A percentile compares a stretch with the other conserved stretches of the same genome.
phyloP scores from a whole-genome alignment of 1,284 basidiomycete species.

The Ustilago loliicola region DNA sequence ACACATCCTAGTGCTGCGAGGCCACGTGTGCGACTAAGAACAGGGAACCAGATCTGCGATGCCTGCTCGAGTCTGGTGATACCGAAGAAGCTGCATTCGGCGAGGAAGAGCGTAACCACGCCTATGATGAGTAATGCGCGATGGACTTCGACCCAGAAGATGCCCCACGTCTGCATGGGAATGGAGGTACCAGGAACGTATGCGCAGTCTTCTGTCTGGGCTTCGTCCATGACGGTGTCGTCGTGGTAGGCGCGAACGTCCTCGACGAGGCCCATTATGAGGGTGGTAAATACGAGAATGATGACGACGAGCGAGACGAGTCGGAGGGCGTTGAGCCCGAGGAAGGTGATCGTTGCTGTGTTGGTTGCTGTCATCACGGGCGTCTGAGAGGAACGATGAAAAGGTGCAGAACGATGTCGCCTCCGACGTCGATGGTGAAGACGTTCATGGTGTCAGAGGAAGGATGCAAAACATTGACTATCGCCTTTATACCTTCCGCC shows the following conservation, averaged over 20 bases:
- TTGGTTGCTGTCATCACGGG: constrained; percentile 13
- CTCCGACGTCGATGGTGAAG: background rate
- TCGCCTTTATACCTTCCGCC: background rate
- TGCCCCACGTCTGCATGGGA: constrained; percentile 60
- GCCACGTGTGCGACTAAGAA: constrained; percentile 38
- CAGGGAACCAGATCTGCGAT: constrained; percentile 41
- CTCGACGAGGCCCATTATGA: constrained; percentile 44
- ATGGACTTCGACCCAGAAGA: constrained; percentile 62
- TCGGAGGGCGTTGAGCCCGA: constrained; percentile 51
- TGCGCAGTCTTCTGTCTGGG: constrained; percentile 39
- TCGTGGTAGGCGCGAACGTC: constrained; percentile 40
- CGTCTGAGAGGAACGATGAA: background rate
- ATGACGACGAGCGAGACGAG: constrained; percentile 44
- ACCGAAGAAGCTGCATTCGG: constrained; percentile 53
- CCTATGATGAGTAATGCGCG: constrained; percentile 41
- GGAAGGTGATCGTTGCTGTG: constrained; percentile 28
- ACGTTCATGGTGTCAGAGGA: background rate
- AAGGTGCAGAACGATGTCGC: background rate
- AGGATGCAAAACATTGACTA: background rate
- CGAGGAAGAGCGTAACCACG: constrained; percentile 27
- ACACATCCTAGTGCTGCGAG: constrained; percentile 51
- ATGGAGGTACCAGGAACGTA: constrained; percentile 57
- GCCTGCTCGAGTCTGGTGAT: constrained; percentile 18
- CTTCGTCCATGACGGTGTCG: constrained; percentile 28
- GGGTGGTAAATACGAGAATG: constrained; percentile 45